Evolutionary conservation across 106 monocot genomes (phyloP).

Genomic region (Dactylorhiza incarnata): DNA sequence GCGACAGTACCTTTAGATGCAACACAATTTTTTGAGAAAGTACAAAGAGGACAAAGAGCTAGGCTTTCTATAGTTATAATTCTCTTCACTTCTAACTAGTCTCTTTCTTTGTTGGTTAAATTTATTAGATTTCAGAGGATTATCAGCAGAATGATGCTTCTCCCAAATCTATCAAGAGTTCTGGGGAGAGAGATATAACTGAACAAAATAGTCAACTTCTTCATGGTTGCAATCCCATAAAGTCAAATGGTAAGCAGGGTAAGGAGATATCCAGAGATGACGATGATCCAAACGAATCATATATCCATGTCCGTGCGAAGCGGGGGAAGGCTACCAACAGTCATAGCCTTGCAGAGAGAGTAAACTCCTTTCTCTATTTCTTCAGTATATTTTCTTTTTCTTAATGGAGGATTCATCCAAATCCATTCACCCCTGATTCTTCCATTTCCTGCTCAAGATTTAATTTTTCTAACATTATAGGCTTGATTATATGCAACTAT

Average conservation of each 20-base stretch:
- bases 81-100: not conserved
- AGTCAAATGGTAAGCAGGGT: constrained; percentile 13
- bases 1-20: too few species aligned
- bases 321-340: constrained; percentile 88
- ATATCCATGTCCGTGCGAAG: constrained; percentile 76
- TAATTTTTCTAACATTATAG: not conserved
- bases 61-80: not conserved
- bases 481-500: constrained; percentile 1
- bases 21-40: too few species aligned
- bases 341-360: constrained; percentile 91
- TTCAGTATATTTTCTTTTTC: not conserved
- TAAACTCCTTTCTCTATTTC: constrained; percentile 6
- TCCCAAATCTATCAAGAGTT: constrained; percentile 14
- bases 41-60: too few species aligned
- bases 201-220: constrained; percentile 19
- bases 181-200: constrained; percentile 21
- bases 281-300: constrained; percentile 39
- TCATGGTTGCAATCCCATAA: constrained; percentile 3
- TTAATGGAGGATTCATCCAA: too few species aligned
- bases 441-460: not conserved
- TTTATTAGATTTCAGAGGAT: constrained; percentile 10
- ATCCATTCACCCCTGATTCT: too few species aligned
- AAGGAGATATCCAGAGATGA: constrained; percentile 19
- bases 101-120: not conserved
- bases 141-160: constrained; percentile 22